Conservation (phyloP, 495 filamentous ascomycete genomes). For the Penicillium alfredii region DNA sequence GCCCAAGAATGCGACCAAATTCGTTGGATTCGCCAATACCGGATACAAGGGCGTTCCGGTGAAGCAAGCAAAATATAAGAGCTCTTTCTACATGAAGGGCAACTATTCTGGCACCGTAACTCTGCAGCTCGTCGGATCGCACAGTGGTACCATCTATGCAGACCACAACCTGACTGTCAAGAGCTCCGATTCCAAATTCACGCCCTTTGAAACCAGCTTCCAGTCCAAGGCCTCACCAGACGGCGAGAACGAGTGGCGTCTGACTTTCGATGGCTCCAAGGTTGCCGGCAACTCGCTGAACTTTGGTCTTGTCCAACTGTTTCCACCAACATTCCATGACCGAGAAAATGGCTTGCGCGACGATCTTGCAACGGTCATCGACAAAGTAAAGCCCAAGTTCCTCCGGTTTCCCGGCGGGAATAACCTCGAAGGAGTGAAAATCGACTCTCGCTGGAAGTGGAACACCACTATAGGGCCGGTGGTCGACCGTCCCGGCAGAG, state of each 20-base stretch:
- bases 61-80: conserved; percentile 38
- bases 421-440: conserved; percentile 43
- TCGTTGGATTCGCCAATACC: conserved; percentile 52
- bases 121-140: conserved; percentile 29
- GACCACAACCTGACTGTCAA: conserved; percentile 30
- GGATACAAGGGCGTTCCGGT: conserved; percentile 61
- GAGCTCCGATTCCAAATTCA: conserved; percentile 25
- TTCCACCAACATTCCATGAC: conserved; percentile 53
- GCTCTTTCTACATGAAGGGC: conserved; percentile 53
- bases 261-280: conserved; percentile 51
- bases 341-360: conserved; percentile 56
- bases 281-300: conserved; percentile 45
- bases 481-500: conserved; percentile 54
- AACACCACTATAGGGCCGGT: conserved; percentile 61
- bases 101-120: conserved; percentile 25
- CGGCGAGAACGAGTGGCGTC: conserved; percentile 59
- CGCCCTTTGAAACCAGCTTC: conserved; percentile 28
- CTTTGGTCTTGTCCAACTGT: conserved; percentile 60
- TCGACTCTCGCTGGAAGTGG: conserved; percentile 57
- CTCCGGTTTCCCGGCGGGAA: conserved; percentile 64
- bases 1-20: conserved; percentile 23
- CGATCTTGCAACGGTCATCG: conserved; percentile 53
- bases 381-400: conserved; percentile 49
- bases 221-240: conserved; percentile 44
- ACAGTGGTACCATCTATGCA: conserved; percentile 30